Conservation (phyloP, 495 filamentous ascomycete genomes). For the Glutinoglossum americanum region DNA sequence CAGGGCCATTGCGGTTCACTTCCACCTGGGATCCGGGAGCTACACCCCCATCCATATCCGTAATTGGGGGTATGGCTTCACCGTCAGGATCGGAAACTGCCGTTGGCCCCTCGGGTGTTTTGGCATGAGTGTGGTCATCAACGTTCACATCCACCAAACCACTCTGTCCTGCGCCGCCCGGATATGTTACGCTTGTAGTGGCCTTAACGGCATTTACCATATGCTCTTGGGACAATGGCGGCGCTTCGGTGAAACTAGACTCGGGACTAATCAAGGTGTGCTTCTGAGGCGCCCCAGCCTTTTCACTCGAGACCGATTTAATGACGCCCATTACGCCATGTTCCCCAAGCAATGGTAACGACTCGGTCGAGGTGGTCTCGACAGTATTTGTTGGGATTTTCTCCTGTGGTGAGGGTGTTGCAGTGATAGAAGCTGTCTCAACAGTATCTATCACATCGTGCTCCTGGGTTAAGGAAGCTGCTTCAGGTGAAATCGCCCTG, state of each 20-base stretch:
- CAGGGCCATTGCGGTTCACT: neutral
- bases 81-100: neutral
- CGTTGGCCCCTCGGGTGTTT: neutral
- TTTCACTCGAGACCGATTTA: neutral
- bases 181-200: neutral
- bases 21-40: neutral
- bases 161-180: neutral
- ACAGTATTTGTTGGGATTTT: neutral
- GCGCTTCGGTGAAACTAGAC: too few species aligned
- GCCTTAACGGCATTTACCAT: neutral
- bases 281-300: too few species aligned
- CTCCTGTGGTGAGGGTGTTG: neutral
- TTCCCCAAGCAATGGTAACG: neutral
- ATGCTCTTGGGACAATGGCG: neutral
- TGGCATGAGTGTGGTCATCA: neutral
- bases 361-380: neutral
- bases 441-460: neutral
- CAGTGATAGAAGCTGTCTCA: neutral
- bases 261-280: too few species aligned
- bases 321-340: neutral
- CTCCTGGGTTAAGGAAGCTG: neutral
- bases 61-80: neutral
- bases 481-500: neutral
- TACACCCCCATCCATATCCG: neutral
- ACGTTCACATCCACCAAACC: neutral